Evolutionary conservation across 176 grass and related monocot species (phyloP).

Genomic region (Aechmea fasciata): DNA sequence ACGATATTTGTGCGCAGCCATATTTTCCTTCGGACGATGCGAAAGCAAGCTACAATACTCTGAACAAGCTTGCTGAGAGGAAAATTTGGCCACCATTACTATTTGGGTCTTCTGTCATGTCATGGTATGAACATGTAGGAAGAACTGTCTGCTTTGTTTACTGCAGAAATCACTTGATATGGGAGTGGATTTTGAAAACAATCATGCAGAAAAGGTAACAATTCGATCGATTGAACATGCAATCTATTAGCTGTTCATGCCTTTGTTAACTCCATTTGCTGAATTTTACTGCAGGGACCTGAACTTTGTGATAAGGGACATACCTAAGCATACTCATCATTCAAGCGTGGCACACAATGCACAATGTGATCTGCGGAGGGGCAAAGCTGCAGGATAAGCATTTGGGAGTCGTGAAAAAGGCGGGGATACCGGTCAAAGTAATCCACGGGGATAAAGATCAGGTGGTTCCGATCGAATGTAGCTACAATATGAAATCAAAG

Average conservation of each 20-base stretch:
- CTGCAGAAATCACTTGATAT: conserved; percentile 66
- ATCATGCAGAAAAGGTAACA: conserved; percentile 33
- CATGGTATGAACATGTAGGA: conserved; percentile 92
- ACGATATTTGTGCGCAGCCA: conserved; percentile 26
- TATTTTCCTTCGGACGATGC: conserved; percentile 37
- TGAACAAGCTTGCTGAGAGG: conserved; percentile 50
- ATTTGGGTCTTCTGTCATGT: conserved; percentile 71
- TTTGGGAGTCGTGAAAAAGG: conserved; percentile 41
- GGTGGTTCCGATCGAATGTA: conserved; percentile 62
- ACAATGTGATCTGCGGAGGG: conserved; percentile 83
- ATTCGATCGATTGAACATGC: background rate
- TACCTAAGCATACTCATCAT: conserved; percentile 77
- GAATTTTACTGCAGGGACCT: conserved; percentile 23
- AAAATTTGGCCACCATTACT: conserved; percentile 70
- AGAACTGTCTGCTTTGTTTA: conserved; percentile 61
- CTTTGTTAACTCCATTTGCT: background rate
- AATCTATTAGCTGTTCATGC: background rate
- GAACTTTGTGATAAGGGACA: conserved; percentile 35
- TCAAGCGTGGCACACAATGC: conserved; percentile 98
- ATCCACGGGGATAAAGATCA: conserved; percentile 54
- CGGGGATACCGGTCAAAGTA: conserved; percentile 39
- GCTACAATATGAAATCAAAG: conserved; percentile 33
- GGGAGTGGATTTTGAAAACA: conserved; percentile 44
- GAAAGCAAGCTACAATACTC: conserved; percentile 43
- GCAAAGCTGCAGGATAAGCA: conserved; percentile 35